Base-by-base conservation (phyloP, 768 basidiomycete species). In the Termitomyces sp. region DNA sequence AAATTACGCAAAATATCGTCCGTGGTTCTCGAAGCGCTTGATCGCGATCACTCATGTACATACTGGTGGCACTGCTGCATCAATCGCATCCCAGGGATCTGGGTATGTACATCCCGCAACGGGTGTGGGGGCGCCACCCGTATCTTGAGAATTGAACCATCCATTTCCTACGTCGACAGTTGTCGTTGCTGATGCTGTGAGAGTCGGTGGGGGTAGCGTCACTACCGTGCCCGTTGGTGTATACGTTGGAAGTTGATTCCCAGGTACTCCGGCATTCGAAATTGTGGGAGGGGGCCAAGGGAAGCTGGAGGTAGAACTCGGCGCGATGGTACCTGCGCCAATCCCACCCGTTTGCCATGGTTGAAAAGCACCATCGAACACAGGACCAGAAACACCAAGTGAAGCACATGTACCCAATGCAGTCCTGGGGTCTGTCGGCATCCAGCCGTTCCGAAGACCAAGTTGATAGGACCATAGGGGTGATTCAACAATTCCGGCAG, bases 271-370 rank as follows among this genome's bases (percentile, higher is more conserved):
- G 8, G 60, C 73, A 35, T 68, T 66, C 11, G 66, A 68, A 54
- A 92, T 79, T n/a, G 77, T 68, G 12, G 82, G 71, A 18, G 90
- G 90, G 35, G 90, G 90, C 86, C 87, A 92, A 35, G 79, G 72
- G 62, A 76, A 80, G 16, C 70, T 68, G 2, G 70, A 63, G 65
- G 81, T 64, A 70, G 75, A 58, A 76, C 77, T 44, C 69, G 77
- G 68, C 81, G 81, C 60, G 73, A 82, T 57, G 75, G 80, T 57
- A 74, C 88, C 65, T 77, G 87, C 68, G 70, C 76, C 68, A 75
- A 80, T 67, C 42, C 88, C 91, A 42, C 91, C 92, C 40, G 88
- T 90, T 73, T 86, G 84, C 83, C 86, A 91, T 1, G 88, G 61
- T 33, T 81, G 64, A 65, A 88, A 84, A 2, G 78, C 76, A 6